phyloP scores from a whole-genome alignment of 768 basidiomycete genomes.

The Goffeauzyma gilvescens region DNA sequence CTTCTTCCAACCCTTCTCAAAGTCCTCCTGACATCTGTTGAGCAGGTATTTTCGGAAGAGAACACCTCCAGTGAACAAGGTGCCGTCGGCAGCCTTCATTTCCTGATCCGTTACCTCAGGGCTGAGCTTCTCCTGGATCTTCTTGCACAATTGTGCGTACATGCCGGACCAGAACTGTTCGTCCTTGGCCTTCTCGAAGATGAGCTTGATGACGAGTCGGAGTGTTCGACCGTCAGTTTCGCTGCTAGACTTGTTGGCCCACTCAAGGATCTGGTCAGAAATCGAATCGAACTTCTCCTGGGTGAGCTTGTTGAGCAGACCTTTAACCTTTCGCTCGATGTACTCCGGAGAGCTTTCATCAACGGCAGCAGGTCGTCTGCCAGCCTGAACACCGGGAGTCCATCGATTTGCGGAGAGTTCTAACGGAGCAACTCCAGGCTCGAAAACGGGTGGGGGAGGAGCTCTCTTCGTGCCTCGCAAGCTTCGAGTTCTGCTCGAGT shows the following conservation, averaged over 20 bases:
- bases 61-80: conserved; percentile 77
- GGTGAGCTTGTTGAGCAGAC: conserved; percentile 80
- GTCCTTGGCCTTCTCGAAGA: conserved; percentile 94
- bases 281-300: conserved; percentile 94
- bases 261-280: conserved; percentile 79
- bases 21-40: conserved; percentile 92
- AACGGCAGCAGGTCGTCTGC: conserved; percentile 32
- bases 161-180: conserved; percentile 91
- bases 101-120: conserved; percentile 72
- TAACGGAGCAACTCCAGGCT: conserved; percentile 54
- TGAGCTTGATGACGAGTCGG: conserved; percentile 84
- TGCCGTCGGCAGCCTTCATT: conserved; percentile 60
- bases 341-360: conserved; percentile 59
- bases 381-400: conserved; percentile 38
- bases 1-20: conserved; percentile 83
- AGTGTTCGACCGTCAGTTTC: conserved; percentile 86
- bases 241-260: conserved; percentile 82
- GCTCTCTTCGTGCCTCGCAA: conserved; percentile 66
- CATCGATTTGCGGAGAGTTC: conserved; percentile 66
- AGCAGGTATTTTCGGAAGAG: conserved; percentile 93
- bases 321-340: conserved; percentile 83
- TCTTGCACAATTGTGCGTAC: conserved; percentile 85
- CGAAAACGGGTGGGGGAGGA: conserved; percentile 24
- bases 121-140: conserved; percentile 88
- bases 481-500: conserved; percentile 41